Evolutionary conservation across 2,329 filamentous ascomycete genomes (phyloP).

Genomic region (Neofusicoccum cordaticola): DNA sequence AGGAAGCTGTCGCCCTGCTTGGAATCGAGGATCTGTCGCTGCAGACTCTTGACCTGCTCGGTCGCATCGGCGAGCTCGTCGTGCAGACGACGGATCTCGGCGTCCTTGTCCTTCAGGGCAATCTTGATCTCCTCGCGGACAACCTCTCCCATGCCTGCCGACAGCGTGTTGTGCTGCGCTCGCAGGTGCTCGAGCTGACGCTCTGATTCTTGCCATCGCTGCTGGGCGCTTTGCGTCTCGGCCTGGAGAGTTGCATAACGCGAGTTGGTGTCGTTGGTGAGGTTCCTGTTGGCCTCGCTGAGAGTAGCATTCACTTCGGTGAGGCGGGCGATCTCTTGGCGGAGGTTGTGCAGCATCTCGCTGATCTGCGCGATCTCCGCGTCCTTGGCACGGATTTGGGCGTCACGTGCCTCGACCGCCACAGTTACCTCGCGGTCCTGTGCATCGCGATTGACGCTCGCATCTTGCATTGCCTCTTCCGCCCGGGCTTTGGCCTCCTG

Average conservation of each 20-base stretch:
- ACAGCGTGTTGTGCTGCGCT: conserved; percentile 60
- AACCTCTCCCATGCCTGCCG: conserved; percentile 60
- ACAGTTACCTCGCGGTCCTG: conserved; percentile 41
- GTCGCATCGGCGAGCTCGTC: conserved; percentile 72
- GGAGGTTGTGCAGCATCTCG: conserved; percentile 73
- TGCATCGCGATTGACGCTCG: conserved; percentile 46
- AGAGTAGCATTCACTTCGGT: conserved; percentile 80
- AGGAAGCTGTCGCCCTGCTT: conserved; percentile 70
- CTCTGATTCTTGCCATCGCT: conserved; percentile 58
- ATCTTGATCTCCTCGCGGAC: conserved; percentile 61
- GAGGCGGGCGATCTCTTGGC: conserved; percentile 76
- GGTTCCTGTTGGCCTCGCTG: conserved; percentile 70
- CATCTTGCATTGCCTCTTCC: conserved; percentile 61
- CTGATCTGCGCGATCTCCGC: conserved; percentile 80
- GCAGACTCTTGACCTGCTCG: conserved; percentile 59
- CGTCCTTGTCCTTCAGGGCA: conserved; percentile 75
- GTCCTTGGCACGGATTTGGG: conserved; percentile 76
- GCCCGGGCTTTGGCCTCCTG: conserved; percentile 68
- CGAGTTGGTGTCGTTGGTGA: conserved; percentile 72
- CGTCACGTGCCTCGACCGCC: conserved; percentile 62
- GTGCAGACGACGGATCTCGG: conserved; percentile 75
- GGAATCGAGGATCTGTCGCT: conserved; percentile 58
- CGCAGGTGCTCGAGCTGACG: conserved; percentile 69
- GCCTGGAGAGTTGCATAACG: conserved; percentile 66
- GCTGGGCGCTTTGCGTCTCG: conserved; percentile 56